A percentile compares a stretch with the other conserved stretches of the same genome.
Conservation (phyloP, 352 stramenopile species). For the Phytophthora boehmeriae region DNA sequence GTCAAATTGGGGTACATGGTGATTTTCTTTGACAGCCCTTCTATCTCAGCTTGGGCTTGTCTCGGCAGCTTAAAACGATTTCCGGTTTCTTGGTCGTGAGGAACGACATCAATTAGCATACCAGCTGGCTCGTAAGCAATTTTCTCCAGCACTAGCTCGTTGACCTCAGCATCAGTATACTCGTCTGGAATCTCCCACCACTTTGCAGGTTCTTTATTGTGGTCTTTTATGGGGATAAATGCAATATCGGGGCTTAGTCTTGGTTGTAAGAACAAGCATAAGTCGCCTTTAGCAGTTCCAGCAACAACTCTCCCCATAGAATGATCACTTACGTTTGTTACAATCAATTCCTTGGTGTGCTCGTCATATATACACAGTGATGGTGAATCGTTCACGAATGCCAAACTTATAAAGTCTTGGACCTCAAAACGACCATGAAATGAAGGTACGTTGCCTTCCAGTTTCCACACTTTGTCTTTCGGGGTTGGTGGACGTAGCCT, state of each 20-base stretch:
- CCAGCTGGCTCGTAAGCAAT: slow-evolving; percentile 62
- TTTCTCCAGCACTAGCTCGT: slow-evolving; percentile 64
- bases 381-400: slow-evolving; percentile 74
- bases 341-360: slow-evolving; percentile 44
- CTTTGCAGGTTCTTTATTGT: slow-evolving; percentile 56
- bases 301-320: slow-evolving; percentile 65
- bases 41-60: slow-evolving; percentile 60
- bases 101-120: slow-evolving; percentile 64
- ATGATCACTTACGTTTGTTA: slow-evolving; percentile 53
- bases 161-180: slow-evolving; percentile 66
- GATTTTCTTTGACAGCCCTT: slow-evolving; percentile 54
- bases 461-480: slow-evolving; percentile 72
- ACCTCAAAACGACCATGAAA: slow-evolving; percentile 71
- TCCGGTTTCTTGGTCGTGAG: slow-evolving; percentile 65
- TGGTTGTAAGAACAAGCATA: slow-evolving; percentile 75
- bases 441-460: slow-evolving; percentile 74
- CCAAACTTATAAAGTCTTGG: slow-evolving; percentile 72
- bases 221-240: slow-evolving; percentile 30
- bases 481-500: slow-evolving; percentile 55
- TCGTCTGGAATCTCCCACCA: slow-evolving; percentile 82
- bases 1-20: slow-evolving; percentile 54
- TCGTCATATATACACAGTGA: slow-evolving; percentile 67
- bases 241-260: slow-evolving; percentile 43
- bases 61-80: slow-evolving; percentile 71
- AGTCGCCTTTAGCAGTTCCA: slow-evolving; percentile 64